Conservation (phyloP, 257 asterid genomes). For the Prunella vulgaris region DNA sequence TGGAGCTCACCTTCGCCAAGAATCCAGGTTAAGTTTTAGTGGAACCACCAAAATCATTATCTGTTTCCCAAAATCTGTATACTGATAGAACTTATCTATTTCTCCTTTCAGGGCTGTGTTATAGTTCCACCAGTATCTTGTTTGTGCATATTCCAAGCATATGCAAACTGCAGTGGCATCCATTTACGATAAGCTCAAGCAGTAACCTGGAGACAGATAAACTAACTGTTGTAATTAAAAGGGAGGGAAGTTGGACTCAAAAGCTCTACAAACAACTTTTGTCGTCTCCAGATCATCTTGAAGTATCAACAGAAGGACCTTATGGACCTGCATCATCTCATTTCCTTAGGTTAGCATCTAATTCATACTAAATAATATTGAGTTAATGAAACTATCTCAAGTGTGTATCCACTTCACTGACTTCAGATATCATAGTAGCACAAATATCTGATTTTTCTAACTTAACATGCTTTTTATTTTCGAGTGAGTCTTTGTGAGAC, state of each 20-base stretch:
- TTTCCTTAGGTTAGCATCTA: constrained; percentile 28
- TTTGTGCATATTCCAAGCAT: constrained; percentile 43
- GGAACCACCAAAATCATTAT: not conserved
- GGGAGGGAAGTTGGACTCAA: constrained; percentile 47
- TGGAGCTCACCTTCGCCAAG: constrained; percentile 63
- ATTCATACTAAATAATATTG: not conserved
- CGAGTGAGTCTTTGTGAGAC: too few relatives aligned
- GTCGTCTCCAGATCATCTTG: constrained; percentile 29
- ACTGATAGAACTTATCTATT: not conserved
- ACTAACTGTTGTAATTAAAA: constrained; percentile 36
- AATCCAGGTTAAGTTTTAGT: constrained; percentile 38
- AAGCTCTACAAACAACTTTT: constrained; percentile 35
- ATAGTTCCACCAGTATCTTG: constrained; percentile 39
- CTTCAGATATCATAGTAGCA: not conserved
- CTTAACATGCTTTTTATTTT: not conserved
- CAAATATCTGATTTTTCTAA: not conserved
- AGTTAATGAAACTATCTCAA: not conserved
- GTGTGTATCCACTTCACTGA: not conserved
- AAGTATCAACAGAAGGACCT: constrained; percentile 59
- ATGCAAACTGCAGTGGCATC: constrained; percentile 60
- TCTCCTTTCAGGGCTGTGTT: constrained; percentile 29
- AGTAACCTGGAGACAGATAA: constrained; percentile 31
- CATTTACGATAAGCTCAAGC: constrained; percentile 46
- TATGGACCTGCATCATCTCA: constrained; percentile 46
- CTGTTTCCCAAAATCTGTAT: not conserved